These are phyloP conservation scores for Tolypocladium tundrense DNA, from an alignment of 2,329 filamentous ascomycete genomes.

Conservation along the genomic window DNA sequence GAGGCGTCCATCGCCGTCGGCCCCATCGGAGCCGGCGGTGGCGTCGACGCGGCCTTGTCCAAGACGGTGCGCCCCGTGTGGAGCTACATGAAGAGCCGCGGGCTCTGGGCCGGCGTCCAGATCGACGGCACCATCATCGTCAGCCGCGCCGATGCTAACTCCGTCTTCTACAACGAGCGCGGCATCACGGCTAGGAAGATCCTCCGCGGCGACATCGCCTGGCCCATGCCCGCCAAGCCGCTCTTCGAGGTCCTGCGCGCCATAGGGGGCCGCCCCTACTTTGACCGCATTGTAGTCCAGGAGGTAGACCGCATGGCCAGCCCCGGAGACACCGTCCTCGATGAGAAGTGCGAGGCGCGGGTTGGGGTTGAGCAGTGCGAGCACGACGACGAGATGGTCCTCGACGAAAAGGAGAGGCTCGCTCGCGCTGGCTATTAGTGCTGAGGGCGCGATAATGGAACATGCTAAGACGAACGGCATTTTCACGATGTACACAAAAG, in stretches of 20 bases:
- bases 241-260: conserved; percentile 28
- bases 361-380: no score
- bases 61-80: conserved; percentile 50
- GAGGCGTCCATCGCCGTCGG: conserved; percentile 58
- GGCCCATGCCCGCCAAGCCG: conserved; percentile 26
- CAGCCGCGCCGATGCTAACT: conserved; percentile 67
- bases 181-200: conserved; percentile 26
- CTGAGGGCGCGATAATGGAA: not conserved
- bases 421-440: conserved; percentile 3
- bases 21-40: conserved; percentile 49
- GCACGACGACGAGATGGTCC: not conserved
- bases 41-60: conserved; percentile 31
- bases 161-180: conserved; percentile 60
- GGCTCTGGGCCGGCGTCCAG: conserved; percentile 69
- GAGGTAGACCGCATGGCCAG: conserved; percentile 13
- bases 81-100: conserved; percentile 73
- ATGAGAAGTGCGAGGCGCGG: conserved; percentile 16
- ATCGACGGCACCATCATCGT: conserved; percentile 74
- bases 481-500: no score
- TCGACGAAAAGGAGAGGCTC: conserved; percentile 21
- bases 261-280: conserved; percentile 21
- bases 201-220: conserved; percentile 25
- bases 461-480: not conserved
- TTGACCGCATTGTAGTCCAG: conserved; percentile 15
- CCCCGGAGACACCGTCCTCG: conserved; percentile 8